phyloP scores from a whole-genome alignment of 176 grass and related monocot species.

The Musa beccarii region DNA sequence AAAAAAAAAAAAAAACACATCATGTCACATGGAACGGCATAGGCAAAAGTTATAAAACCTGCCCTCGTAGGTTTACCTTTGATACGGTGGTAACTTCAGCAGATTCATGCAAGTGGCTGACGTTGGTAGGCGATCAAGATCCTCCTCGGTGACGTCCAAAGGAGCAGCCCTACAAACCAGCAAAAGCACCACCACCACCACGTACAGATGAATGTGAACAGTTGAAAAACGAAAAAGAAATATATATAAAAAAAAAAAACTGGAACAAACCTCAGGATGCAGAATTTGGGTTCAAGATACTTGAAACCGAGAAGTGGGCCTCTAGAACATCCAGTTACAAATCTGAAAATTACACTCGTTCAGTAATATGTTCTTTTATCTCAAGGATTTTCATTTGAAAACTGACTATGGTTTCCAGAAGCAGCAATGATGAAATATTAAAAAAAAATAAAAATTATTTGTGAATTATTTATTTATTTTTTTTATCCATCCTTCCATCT shows the following conservation, averaged over 20 bases:
- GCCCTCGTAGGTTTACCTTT: constrained; percentile 31
- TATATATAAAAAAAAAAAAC: background rate
- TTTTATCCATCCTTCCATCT: too few relatives aligned
- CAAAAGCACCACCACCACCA: background rate
- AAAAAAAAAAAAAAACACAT: background rate
- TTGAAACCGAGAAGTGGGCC: constrained; percentile 96
- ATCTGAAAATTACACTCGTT: constrained; percentile 40
- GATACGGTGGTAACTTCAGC: constrained; percentile 94
- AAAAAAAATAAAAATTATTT: too few relatives aligned
- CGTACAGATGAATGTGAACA: background rate
- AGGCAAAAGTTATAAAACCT: background rate
- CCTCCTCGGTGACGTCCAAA: constrained; percentile 29
- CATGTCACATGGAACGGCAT: too few relatives aligned
- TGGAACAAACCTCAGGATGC: constrained; percentile 74
- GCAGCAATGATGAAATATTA: too few relatives aligned
- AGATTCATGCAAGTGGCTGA: constrained; percentile 99
- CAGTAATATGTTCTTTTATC: too few relatives aligned
- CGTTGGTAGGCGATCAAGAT: constrained; percentile 75
- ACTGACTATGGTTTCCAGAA: background rate
- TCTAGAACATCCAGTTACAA: constrained; percentile 97
- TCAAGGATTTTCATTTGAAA: too few relatives aligned
- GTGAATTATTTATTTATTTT: too few relatives aligned
- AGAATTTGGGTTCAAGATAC: constrained; percentile 95
- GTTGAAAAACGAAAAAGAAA: background rate
- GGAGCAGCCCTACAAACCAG: constrained; percentile 45